Base-by-base conservation (phyloP, 2,329 filamentous ascomycete species). In the Xylariaceae sp. region DNA sequence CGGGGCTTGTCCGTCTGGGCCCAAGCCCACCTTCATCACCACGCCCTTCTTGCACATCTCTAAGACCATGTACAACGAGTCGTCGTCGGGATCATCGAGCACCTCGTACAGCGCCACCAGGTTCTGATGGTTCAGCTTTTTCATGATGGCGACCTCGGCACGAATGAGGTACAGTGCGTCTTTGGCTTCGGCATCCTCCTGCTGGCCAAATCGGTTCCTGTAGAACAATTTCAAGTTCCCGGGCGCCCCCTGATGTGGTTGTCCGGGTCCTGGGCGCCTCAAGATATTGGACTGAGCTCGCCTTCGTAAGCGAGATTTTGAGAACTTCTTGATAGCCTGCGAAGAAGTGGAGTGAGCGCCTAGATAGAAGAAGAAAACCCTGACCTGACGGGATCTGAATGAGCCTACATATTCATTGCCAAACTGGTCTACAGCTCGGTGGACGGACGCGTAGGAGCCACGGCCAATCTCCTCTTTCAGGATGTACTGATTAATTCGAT, bases 41-140 rank as follows among this genome's bases (percentile, higher is more conserved):
- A 96, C 90, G 1, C 92, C 92, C 61, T 96, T 96, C 58, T 94
- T 92, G 69, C 92, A 98, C 87, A 96, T 94, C 62, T 98, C 92
- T 62, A 98, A 75, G 15, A 98, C 92, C 87, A 98, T 97, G 66
- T 96, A 98, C 9, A 98, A 67, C 3, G 89, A 95, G 62, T 98
- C 92, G 58, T 96, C 88, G 33, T 90, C 83, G 0, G 92, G 90
- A 57, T 97, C 92, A 59, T 97, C 92, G 36, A 98, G 70, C 3
- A 98, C 92, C 64, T 98, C 92, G 50, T 94, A 87, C 35, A 98
- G 68, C 31, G 85, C 81, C 11, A 97, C 90, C n/a, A 98, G 70
- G 57, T 97, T 98, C 18, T 81, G 83, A 57, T 98, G 92, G 57
- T 96, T 82, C 32, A 97, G 74, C 66, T 97, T 97, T 71, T 97